Percentiles rank a stretch among this genome's conserved stretches.
phyloP scores from a whole-genome alignment of 192 early-diverging fungal species.

The Rhizophlyctis rosea region DNA sequence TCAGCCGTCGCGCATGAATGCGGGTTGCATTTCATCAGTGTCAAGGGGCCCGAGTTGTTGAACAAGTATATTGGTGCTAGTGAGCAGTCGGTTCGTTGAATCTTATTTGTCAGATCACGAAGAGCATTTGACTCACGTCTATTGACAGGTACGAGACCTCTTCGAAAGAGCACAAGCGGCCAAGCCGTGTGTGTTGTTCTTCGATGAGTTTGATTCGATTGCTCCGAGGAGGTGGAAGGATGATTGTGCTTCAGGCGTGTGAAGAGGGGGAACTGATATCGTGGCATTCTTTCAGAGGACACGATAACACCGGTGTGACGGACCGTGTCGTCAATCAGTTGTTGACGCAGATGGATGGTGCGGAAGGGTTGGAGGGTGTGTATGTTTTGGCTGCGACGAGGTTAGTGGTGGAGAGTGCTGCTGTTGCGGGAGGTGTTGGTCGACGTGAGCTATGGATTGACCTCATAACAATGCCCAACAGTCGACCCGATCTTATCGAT shows the following conservation, averaged over 20 bases:
- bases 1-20: conserved; percentile 95
- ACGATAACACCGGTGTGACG: conserved; percentile 97
- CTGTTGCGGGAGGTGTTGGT: conserved; percentile 55
- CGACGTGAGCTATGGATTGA: too few species aligned
- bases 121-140: too few species aligned
- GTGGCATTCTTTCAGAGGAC: conserved; percentile 74
- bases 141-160: conserved; percentile 73
- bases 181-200: conserved; percentile 93
- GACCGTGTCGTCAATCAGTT: conserved; percentile 99
- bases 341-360: conserved; percentile 98
- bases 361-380: conserved; percentile 91
- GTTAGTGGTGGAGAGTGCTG: conserved; percentile 26
- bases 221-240: conserved; percentile 73
- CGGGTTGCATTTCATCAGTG: conserved; percentile 93
- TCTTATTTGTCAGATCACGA: too few species aligned
- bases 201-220: conserved; percentile 98
- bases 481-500: conserved; percentile 81
- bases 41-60: conserved; percentile 95
- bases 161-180: conserved; percentile 93
- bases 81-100: conserved; percentile 74
- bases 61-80: conserved; percentile 99
- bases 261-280: too few species aligned
- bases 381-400: conserved; percentile 94
- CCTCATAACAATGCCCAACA: conserved; percentile 83
- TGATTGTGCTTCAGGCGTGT: conserved; percentile 1